phyloP scores from a whole-genome alignment of 176 grass and related monocot genomes.

The Eragrostis nindensis region DNA sequence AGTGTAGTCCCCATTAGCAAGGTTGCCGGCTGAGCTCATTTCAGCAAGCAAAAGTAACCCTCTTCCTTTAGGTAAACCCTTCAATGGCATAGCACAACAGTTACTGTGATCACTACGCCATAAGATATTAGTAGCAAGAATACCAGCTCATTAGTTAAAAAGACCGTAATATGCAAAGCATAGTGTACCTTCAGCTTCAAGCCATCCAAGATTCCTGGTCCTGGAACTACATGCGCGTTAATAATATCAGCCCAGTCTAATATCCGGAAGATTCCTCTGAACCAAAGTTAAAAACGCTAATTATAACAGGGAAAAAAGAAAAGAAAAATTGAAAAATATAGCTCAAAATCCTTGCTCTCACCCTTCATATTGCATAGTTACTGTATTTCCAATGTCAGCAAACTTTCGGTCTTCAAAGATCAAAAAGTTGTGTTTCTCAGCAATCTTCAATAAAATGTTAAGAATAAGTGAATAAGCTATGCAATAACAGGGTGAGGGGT shows the following conservation, averaged over 20 bases:
- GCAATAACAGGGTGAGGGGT: background rate
- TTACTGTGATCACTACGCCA: background rate
- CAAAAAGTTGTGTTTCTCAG: slow-evolving; percentile 82
- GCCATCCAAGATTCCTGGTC: slow-evolving; percentile 91
- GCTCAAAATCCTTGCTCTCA: slow-evolving; percentile 32
- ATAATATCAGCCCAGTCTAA: slow-evolving; percentile 96
- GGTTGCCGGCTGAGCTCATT: slow-evolving; percentile 94
- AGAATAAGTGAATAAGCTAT: background rate
- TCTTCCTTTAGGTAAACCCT: slow-evolving; percentile 84
- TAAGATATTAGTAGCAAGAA: background rate
- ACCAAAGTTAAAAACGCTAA: slow-evolving; percentile 8
- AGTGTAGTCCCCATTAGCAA: slow-evolving; percentile 85
- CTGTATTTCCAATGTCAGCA: slow-evolving; percentile 90
- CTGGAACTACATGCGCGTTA: slow-evolving; percentile 80
- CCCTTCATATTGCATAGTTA: slow-evolving; percentile 98
- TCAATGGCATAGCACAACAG: slow-evolving; percentile 40
- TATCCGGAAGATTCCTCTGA: slow-evolving; percentile 82
- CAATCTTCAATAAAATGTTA: slow-evolving; percentile 65
- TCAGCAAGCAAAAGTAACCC: slow-evolving; percentile 87
- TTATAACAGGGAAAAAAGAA: slow-evolving; percentile 3
- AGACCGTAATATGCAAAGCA: slow-evolving; percentile 13
- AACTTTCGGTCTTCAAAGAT: slow-evolving; percentile 95
- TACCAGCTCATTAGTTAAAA: background rate
- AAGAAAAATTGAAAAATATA: background rate
- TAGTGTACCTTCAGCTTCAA: slow-evolving; percentile 77